A percentile compares a stretch with the other conserved stretches of the same genome.
Conservation (phyloP, 805 yeast species). For the Cephaloascus fragrans region DNA sequence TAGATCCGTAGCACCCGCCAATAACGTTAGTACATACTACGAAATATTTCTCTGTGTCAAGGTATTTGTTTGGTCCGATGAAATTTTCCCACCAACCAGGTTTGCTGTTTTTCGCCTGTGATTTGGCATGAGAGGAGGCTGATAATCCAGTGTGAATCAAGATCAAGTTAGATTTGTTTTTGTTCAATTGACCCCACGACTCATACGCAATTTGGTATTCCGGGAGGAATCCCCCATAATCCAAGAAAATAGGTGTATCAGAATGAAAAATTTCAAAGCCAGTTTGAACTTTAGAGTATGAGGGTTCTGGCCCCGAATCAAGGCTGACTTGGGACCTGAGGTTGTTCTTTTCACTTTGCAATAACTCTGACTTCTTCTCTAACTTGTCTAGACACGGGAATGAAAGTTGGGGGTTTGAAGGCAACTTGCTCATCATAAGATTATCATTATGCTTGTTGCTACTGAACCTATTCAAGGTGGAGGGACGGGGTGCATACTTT, state of each 20-base stretch:
- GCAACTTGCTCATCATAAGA: constrained; percentile 6
- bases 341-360: constrained; percentile 6
- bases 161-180: constrained; percentile 58
- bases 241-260: constrained; percentile 55
- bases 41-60: constrained; percentile 77
- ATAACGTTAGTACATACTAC: constrained; percentile 84
- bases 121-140: constrained; percentile 89
- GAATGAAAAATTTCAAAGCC: constrained; percentile 58
- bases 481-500: background rate
- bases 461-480: background rate
- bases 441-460: constrained; percentile 2
- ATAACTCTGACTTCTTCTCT: constrained; percentile 41
- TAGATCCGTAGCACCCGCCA: constrained; percentile 93
- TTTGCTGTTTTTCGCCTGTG: constrained; percentile 56
- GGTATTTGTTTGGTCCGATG: constrained; percentile 72
- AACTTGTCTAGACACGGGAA: constrained; percentile 83
- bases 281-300: constrained; percentile 55
- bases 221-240: constrained; percentile 73
- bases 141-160: constrained; percentile 85
- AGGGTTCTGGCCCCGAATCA: constrained; percentile 79
- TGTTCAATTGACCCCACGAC: constrained; percentile 76
- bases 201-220: constrained; percentile 82
- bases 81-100: constrained; percentile 96
- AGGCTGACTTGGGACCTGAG: constrained; percentile 22
- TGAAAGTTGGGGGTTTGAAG: constrained; percentile 57